A percentile compares a stretch with the other conserved stretches of the same genome.
phyloP scores from a whole-genome alignment of 306 rosid genomes.

The Corylus americana region DNA sequence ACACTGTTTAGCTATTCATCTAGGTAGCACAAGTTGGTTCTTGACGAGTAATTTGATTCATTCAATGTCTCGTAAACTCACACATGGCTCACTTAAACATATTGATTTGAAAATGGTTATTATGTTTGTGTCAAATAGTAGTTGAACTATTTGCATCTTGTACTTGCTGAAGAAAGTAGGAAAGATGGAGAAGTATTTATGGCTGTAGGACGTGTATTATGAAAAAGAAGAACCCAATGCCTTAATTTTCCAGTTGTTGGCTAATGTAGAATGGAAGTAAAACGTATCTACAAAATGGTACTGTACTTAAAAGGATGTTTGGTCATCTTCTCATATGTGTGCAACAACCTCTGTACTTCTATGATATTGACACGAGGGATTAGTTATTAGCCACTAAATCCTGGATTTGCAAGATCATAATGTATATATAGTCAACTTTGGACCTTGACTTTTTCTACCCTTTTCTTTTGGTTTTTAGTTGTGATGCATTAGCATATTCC shows the following conservation, averaged over 20 bases:
- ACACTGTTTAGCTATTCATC: background rate
- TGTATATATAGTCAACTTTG: background rate
- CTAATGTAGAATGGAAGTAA: background rate
- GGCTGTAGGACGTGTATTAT: background rate
- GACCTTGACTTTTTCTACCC: constrained; percentile 11
- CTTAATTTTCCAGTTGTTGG: background rate
- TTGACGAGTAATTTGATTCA: background rate
- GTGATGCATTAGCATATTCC: background rate
- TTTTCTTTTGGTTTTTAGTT: background rate
- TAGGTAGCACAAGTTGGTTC: background rate
- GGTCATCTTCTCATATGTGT: background rate
- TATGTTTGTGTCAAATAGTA: background rate
- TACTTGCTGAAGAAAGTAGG: background rate
- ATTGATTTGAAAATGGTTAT: background rate
- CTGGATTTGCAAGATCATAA: constrained; percentile 15
- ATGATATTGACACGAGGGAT: constrained; percentile 1
- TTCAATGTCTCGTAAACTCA: background rate
- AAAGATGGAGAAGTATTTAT: background rate
- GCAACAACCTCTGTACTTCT: background rate
- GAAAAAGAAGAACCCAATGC: background rate
- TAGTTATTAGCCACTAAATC: constrained; percentile 12
- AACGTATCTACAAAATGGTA: background rate
- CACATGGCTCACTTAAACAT: background rate
- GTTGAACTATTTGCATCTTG: background rate
- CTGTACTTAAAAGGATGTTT: constrained; percentile 1